A percentile compares a stretch with the other conserved stretches of the same genome.
These are phyloP conservation scores for Gracilariopsis chorda DNA, from an alignment of 23 red algal genomes.

Conservation along the genomic window DNA sequence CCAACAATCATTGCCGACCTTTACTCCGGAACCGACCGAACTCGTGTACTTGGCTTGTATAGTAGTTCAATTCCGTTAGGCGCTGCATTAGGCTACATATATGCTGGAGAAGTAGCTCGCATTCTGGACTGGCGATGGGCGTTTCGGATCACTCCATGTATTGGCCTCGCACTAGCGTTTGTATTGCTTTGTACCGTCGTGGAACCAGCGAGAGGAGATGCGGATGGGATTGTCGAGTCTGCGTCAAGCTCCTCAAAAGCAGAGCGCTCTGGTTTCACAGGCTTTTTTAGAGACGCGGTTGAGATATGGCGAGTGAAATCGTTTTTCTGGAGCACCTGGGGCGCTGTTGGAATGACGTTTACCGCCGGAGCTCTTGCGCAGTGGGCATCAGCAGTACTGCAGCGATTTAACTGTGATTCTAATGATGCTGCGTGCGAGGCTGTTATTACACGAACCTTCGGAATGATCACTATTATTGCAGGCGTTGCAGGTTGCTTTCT, in stretches of 20 bases:
- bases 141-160: slow-evolving; percentile 72
- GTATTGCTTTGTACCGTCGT: slow-evolving; percentile 41
- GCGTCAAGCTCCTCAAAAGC: background rate
- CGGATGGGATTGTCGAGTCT: slow-evolving; percentile 50
- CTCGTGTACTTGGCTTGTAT: slow-evolving; percentile 62
- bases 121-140: slow-evolving; percentile 77
- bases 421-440: slow-evolving; percentile 53
- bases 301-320: slow-evolving; percentile 44
- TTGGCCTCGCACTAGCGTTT: slow-evolving; percentile 47
- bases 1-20: slow-evolving; percentile 82
- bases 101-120: slow-evolving; percentile 69
- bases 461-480: slow-evolving; percentile 59
- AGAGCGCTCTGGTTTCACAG: slow-evolving; percentile 29
- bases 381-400: slow-evolving; percentile 79
- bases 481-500: slow-evolving; percentile 66
- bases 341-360: slow-evolving; percentile 71
- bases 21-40: slow-evolving; percentile 74
- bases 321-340: slow-evolving; percentile 75
- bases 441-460: slow-evolving; percentile 72
- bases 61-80: slow-evolving; percentile 67
- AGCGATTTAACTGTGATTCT: slow-evolving; percentile 72
- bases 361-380: slow-evolving; percentile 75
- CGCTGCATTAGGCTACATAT: slow-evolving; percentile 72
- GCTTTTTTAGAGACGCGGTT: slow-evolving; percentile 42
- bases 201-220: slow-evolving; percentile 63